Base-by-base conservation (phyloP, 164 flowering plant species). In the Tetrastigma voinierianum region DNA sequence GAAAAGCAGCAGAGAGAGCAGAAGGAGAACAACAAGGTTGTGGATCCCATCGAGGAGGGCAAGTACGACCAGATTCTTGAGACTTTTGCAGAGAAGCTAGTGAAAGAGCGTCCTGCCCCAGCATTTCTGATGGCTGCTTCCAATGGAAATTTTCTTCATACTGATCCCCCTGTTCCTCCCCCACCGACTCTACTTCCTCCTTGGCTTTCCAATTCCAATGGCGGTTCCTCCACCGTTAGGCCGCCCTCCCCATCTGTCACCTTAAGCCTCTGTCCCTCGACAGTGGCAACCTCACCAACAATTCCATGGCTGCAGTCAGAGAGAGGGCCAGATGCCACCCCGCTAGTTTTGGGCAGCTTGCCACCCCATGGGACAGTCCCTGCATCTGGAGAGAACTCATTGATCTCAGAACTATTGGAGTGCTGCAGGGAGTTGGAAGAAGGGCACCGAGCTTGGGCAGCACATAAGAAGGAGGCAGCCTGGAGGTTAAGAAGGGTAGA, bases 401-500 rank as follows among this genome's bases (percentile, higher is more conserved):
- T 83, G 64, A 51, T 85, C 16, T 51, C 88, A 2, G 95, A 89
- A 70, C 76, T 94, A 16, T 65, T 76, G 10, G 95, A 95, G 17
- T 90, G 90, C 74, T 95, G 96, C 77, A 79, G 77, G 58, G 97
- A 95, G 58, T 57, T 92, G 66, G 97, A 95, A 46, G 97, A 95
- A 71, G 93, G 88, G 59, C 94, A 90, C 54, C 81, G 86, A 3
- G 86, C 89, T 46, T 86, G 85, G 94, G 80, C 81, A 3, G 86
- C 89, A 2, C 97, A 95, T 59, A 89, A 88, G 81, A 95, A 92
- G 74, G 99, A 95, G 79, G 90, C 97, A 18, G 72, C 90, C 0
- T 95, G 99, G 99, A 83, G 97, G 64, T 64, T 95, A 58, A 87
- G 78, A 49, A 78, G 97, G 78, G 84, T 92, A 19, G 97, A 95